Evolutionary conservation across 805 yeast genomes (phyloP).

Genomic region (Zygosaccharomyces siamensis): DNA sequence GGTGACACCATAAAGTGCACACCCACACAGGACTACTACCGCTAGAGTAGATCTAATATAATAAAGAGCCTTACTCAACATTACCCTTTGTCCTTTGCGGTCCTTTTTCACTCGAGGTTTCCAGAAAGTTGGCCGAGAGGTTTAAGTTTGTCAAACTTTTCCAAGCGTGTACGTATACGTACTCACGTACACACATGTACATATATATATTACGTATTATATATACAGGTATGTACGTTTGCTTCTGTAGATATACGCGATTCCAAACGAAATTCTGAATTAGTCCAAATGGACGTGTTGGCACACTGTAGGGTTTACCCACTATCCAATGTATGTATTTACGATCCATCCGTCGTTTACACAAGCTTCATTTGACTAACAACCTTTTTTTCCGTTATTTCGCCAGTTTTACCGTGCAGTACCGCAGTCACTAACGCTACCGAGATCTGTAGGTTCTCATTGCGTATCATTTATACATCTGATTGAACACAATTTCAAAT

Average conservation of each 20-base stretch:
- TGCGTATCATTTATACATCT: constrained; percentile 20
- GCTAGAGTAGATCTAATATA: constrained; percentile 53
- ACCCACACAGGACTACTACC: constrained; percentile 46
- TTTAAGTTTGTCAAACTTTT: neutral
- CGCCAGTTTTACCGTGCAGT: constrained; percentile 21
- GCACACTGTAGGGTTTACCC: constrained; percentile 31
- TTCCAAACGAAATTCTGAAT: neutral
- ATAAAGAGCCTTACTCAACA: constrained; percentile 41
- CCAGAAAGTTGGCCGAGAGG: neutral
- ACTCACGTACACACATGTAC: neutral
- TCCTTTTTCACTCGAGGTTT: neutral
- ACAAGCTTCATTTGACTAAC: neutral
- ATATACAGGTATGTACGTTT: too few relatives aligned
- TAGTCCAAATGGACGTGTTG: constrained; percentile 26
- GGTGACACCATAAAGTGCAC: constrained; percentile 72
- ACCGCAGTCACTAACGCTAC: constrained; percentile 11
- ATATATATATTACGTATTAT: too few relatives aligned
- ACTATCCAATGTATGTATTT: constrained; percentile 18
- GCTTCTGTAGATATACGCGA: neutral
- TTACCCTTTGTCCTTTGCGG: neutral
- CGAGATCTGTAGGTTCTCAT: constrained; percentile 2
- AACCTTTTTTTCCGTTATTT: neutral
- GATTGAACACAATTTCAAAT: constrained; percentile 24
- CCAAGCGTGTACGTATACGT: neutral
- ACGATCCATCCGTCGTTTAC: constrained; percentile 7